phyloP scores from a whole-genome alignment of 768 basidiomycete genomes.

The Termitomyces sp. region DNA sequence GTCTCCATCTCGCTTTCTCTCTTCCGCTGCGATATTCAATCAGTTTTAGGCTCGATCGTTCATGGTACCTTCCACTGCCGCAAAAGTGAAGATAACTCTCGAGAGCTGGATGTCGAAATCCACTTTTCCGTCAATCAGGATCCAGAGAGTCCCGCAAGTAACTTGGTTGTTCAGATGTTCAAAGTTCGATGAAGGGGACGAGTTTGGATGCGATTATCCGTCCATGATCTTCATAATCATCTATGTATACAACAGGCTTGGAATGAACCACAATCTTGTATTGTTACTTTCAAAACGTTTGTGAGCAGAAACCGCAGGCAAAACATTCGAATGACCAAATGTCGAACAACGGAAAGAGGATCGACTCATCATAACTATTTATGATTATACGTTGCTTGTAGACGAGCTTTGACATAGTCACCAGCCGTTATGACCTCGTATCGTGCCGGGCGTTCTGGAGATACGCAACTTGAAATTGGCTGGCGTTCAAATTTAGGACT shows the following conservation, averaged over 20 bases:
- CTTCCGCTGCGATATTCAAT: not conserved
- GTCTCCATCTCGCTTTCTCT: slow-evolving; percentile 19
- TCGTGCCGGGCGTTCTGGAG: slow-evolving; percentile 41
- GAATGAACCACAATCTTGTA: not conserved
- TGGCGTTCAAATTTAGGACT: slow-evolving; percentile 18
- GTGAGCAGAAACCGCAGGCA: not conserved
- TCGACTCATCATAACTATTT: not conserved
- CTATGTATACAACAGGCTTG: not conserved
- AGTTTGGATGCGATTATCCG: not conserved
- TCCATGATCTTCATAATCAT: not conserved
- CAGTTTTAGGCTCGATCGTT: slow-evolving; percentile 62
- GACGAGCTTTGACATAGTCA: slow-evolving; percentile 74
- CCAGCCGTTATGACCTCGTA: slow-evolving; percentile 78
- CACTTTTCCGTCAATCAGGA: slow-evolving; percentile 62
- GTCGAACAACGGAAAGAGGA: not conserved
- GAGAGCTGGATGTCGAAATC: slow-evolving; percentile 91
- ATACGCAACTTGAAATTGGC: slow-evolving; percentile 55
- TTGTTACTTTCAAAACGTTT: not conserved
- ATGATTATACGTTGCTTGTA: slow-evolving; percentile 61
- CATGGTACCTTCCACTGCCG: slow-evolving; percentile 79
- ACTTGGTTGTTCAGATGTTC: slow-evolving; percentile 71
- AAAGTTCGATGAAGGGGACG: slow-evolving; percentile 57
- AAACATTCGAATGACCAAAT: not conserved
- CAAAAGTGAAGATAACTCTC: slow-evolving; percentile 77
- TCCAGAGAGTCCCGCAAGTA: slow-evolving; percentile 32